Evolutionary conservation across 2,329 filamentous ascomycete genomes (phyloP), one percentile per base, ranked within the genome.

Genomic region (Trichoderma polysporum): DNA sequence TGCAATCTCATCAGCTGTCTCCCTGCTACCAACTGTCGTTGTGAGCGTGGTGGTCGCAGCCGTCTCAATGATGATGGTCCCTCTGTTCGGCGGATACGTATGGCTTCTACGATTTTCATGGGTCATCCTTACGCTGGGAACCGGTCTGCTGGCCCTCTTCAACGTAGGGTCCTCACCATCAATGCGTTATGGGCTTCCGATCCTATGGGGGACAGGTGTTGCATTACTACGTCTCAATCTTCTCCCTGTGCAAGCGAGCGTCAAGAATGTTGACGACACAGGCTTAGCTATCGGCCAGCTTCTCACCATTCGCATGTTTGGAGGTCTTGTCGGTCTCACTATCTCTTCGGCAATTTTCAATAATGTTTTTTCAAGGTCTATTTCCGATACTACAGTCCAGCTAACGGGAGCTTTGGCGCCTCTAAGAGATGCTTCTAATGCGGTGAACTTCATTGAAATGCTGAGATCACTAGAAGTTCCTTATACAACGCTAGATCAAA

Each of bases 211-310:
- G 9, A 45, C n/a, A 45, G 41, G 41, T 2, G 41, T 45, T 19
- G 19, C 41, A 22, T 45, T 45, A 22, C 17, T 59, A 25, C 56
- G 37, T 45, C n/a, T 39, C 22, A 22, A 33, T 59, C 56, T 59
- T 8, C 62, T 80, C 1, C 73, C 77, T 19, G 73, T 79, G 63
- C 75, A 79, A 60, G 78, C 78, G 0, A 79, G 75, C 52, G 74
- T 73, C 17, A 54, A 69, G 6, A 61, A 68, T 10, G 74, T 76
- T 4, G 74, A 80, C 45, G 78, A 80, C 53, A 70, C 64, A 6
- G 79, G 78, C 8, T 71, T 79, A 12, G 76, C 76, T 0, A 71
- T 75, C 33, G 78, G 79, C 0, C 69, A 78, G 0, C 66, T 80
- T 3, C 66, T 78, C 1, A 72, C 74, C 0, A 74, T 79, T 53